Evolutionary conservation across 768 basidiomycete genomes (phyloP).

Genomic region (Amanita brunnescens): DNA sequence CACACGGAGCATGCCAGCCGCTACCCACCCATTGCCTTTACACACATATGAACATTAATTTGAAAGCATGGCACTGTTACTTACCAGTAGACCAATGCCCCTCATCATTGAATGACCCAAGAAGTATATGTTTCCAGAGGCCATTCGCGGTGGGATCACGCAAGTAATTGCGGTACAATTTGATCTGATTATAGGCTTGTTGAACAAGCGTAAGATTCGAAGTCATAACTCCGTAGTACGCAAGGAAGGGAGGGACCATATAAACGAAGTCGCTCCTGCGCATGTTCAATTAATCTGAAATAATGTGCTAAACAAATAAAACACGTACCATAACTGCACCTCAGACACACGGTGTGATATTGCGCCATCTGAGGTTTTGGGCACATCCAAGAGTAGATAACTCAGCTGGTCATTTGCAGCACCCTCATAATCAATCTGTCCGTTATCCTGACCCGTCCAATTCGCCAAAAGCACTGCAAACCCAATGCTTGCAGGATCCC

Average conservation of each 20-base stretch:
- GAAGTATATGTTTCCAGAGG: conserved; percentile 71
- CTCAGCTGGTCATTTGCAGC: conserved; percentile 62
- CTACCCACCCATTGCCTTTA: conserved; percentile 83
- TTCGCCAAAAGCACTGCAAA: conserved; percentile 54
- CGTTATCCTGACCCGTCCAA: conserved; percentile 35
- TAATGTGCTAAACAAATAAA: neutral
- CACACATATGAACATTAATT: conserved; percentile 1
- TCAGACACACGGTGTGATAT: conserved; percentile 66
- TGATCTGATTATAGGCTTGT: conserved; percentile 65
- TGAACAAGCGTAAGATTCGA: conserved; percentile 47
- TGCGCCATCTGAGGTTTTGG: conserved; percentile 65
- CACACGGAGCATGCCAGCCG: conserved; percentile 80
- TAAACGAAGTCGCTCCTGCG: conserved; percentile 71
- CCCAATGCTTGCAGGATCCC: conserved; percentile 77
- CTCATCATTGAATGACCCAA: conserved; percentile 47
- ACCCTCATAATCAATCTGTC: conserved; percentile 40
- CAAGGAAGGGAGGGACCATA: conserved; percentile 84
- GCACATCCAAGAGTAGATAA: conserved; percentile 48
- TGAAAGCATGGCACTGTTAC: conserved; percentile 7
- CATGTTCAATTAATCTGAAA: neutral
- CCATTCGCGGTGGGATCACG: conserved; percentile 37
- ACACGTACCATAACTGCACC: conserved; percentile 62
- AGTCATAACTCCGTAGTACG: conserved; percentile 67
- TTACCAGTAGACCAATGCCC: conserved; percentile 79
- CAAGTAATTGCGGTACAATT: conserved; percentile 61